phyloP scores from a whole-genome alignment of 164 flowering plant species.

The Chimonanthus salicifolius region DNA sequence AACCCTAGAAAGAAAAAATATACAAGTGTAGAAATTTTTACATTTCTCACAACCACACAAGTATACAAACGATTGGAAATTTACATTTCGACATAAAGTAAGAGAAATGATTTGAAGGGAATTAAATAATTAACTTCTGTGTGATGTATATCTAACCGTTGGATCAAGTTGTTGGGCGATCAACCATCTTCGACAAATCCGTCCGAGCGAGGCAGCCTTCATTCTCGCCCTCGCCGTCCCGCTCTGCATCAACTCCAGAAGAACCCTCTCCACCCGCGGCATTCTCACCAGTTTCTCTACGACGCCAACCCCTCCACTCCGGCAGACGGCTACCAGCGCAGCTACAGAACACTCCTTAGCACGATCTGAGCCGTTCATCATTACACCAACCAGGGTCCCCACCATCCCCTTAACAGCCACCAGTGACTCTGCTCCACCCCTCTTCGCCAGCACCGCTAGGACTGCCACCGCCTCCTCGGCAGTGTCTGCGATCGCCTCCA shows the following conservation, averaged over 20 bases:
- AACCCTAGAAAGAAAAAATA: no score
- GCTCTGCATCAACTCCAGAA: slow-evolving; percentile 65
- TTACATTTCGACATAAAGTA: no score
- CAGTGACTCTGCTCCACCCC: slow-evolving; percentile 56
- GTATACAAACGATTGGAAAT: no score
- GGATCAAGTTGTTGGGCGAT: not conserved
- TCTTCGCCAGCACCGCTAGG: slow-evolving; percentile 55
- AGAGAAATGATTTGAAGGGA: no score
- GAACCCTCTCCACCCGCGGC: slow-evolving; percentile 54
- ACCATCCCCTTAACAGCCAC: slow-evolving; percentile 33
- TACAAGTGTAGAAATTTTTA: no score
- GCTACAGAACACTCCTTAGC: slow-evolving; percentile 68
- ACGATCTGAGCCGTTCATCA: slow-evolving; percentile 53
- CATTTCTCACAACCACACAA: no score
- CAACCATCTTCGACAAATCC: slow-evolving; percentile 68
- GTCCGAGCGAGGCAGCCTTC: slow-evolving; percentile 56
- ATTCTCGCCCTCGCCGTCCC: slow-evolving; percentile 50
- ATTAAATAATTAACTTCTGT: not conserved
- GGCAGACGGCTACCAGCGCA: slow-evolving; percentile 56
- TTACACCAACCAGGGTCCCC: slow-evolving; percentile 26
- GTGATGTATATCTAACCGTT: not conserved
- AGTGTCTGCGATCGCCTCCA: slow-evolving; percentile 29
- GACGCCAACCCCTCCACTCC: slow-evolving; percentile 50
- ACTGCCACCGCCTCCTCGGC: slow-evolving; percentile 67
- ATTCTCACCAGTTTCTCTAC: slow-evolving; percentile 52